Percentiles rank a stretch among this genome's conserved stretches.
Conservation (phyloP, 225 moss, liverwort and hornwort species). For the Bryoerythrophyllum caledonicum region DNA sequence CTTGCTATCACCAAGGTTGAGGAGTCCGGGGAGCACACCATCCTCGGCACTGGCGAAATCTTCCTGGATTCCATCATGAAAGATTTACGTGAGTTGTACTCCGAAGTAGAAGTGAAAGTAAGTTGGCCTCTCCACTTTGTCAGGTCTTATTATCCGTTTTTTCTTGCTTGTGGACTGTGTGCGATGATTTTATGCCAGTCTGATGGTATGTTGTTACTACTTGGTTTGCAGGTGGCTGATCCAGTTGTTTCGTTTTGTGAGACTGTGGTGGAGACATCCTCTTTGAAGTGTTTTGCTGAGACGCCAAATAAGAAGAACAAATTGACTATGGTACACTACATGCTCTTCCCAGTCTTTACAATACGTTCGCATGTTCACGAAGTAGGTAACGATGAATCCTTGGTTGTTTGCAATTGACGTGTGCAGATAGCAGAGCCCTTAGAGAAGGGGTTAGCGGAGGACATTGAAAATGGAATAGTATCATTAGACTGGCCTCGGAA, state of each 20-base stretch:
- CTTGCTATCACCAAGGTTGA: slow-evolving; percentile 98
- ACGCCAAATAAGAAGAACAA: slow-evolving; percentile 99
- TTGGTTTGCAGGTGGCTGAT: slow-evolving; percentile 84
- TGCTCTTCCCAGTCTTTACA: neutral
- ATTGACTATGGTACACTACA: slow-evolving; percentile 81
- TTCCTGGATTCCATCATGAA: slow-evolving; percentile 98
- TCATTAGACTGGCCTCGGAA: slow-evolving; percentile 94
- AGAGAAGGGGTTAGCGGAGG: slow-evolving; percentile 97
- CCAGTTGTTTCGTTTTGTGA: slow-evolving; percentile 99
- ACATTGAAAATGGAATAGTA: slow-evolving; percentile 90
- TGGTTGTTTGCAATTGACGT: slow-evolving; percentile 17
- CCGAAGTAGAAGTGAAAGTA: slow-evolving; percentile 99
- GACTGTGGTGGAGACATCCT: slow-evolving; percentile 99
- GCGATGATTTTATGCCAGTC: neutral
- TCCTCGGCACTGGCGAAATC: slow-evolving; percentile 98
- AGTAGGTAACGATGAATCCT: neutral
- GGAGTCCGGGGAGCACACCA: slow-evolving; percentile 98
- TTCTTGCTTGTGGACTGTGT: neutral
- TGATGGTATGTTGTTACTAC: neutral
- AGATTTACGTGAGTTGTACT: slow-evolving; percentile 94
- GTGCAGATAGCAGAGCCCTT: slow-evolving; percentile 94
- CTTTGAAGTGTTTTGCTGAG: slow-evolving; percentile 99
- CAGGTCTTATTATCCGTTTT: neutral
- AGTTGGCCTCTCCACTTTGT: slow-evolving; percentile 23
- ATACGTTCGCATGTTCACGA: neutral